Evolutionary conservation across 306 rosid species (phyloP).

Genomic region (Spatholobus suberectus): DNA sequence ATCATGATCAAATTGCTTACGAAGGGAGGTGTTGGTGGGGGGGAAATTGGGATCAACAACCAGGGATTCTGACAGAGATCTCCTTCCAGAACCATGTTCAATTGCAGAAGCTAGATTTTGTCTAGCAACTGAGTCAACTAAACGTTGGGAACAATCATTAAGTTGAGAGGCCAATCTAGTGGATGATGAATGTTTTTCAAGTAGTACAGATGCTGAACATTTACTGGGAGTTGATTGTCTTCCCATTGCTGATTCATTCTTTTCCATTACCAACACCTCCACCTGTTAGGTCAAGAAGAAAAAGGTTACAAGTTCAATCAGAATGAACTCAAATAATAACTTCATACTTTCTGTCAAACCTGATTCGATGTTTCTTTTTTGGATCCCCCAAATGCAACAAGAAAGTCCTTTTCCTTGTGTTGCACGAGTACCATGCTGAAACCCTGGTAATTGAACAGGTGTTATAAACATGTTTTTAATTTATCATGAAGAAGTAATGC

Average conservation of each 20-base stretch:
- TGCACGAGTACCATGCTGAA: constrained; percentile 85
- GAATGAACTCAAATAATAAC: constrained; percentile 16
- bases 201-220: constrained; percentile 54
- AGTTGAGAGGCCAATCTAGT: constrained; percentile 64
- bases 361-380: constrained; percentile 91
- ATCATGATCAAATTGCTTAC: constrained; percentile 74
- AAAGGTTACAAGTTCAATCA: constrained; percentile 8
- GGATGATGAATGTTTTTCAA: constrained; percentile 64
- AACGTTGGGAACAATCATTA: constrained; percentile 63
- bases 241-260: constrained; percentile 58
- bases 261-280: constrained; percentile 82
- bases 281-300: constrained; percentile 53
- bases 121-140: constrained; percentile 69
- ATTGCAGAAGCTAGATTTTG: constrained; percentile 81
- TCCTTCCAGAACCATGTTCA: constrained; percentile 93
- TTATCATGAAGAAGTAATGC: constrained; percentile 33
- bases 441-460: constrained; percentile 61
- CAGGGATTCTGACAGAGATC: constrained; percentile 80
- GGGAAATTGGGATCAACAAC: constrained; percentile 59
- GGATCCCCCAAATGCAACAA: constrained; percentile 94
- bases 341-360: constrained; percentile 53
- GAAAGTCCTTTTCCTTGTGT: constrained; percentile 91
- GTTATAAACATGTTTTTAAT: constrained; percentile 14
- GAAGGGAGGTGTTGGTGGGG: constrained; percentile 67
- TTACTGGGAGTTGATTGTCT: constrained; percentile 60